Evolutionary conservation across 805 yeast genomes (phyloP), one percentile per base, ranked within the genome.

Genomic region (Cyberlindnera mycetangii): DNA sequence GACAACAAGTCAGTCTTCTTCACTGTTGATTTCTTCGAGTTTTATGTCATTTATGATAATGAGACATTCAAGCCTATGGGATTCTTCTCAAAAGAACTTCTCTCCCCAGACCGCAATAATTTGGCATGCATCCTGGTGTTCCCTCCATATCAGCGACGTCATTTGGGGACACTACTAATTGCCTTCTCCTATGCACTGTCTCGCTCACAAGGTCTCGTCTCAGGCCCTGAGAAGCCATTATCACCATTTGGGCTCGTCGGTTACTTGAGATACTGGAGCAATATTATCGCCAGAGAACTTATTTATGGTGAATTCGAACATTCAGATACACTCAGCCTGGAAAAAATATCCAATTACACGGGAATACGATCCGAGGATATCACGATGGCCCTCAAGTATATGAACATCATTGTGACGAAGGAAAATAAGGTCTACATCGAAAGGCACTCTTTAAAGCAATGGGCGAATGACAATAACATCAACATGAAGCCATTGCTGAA

Each of bases 201-300:
- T 0, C 68, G 78, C 32, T 74, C 73, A 14, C 86, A 85, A 34
- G 79, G 78, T 24, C 54, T 69, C 17, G 64, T 77, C 2, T 89
- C 96, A 48, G 95, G 97, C 0, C 99, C 99, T 0, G 99, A 93
- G 60, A 75, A 81, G 51, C 99, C 99, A 1, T 67, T 93, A 9
- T 85, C 96, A 6, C 83, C 84, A 0, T 85, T 81, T 63, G 99
- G 99, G 0, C 72, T 74, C 41, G 67, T 78, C 9, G 78, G 90
- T 7, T 93, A 89, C 58, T 58, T 85, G 16, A 67, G 75, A 14
- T 90, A 78, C 64, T 93, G 98, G 99, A 70, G 85, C 7, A 70
- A 74, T 38, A 61, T 69, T 4, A 51, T 85, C 0, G 70, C 76
- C 1, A 53, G 67, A 45, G 74, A 70, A 41, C 54, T 79, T 27